These are phyloP conservation scores for Saxispiralis lemnorum DNA, from an alignment of 495 filamentous ascomycete genomes.

Conservation along the genomic window DNA sequence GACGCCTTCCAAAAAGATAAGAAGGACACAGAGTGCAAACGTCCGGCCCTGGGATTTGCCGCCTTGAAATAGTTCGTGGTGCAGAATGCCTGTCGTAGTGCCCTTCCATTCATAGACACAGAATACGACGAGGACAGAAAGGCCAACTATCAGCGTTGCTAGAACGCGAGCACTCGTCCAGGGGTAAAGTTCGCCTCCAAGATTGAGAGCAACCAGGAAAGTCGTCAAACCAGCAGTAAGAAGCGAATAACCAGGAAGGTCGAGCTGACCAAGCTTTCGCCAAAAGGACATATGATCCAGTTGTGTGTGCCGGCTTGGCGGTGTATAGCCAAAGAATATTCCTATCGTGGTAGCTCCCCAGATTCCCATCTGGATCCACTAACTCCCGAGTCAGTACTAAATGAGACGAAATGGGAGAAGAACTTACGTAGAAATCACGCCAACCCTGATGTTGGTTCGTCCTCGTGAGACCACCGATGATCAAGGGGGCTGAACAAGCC, in stretches of 20 bases:
- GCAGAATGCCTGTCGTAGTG: constrained; percentile 6
- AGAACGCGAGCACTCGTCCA: constrained; percentile 6
- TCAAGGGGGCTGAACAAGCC: not conserved
- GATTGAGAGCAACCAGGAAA: constrained; percentile 7
- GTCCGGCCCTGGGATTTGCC: constrained; percentile 4
- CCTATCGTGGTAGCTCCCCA: not conserved
- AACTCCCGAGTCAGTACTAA: not conserved
- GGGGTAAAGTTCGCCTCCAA: constrained; percentile 4
- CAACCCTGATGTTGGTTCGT: not conserved
- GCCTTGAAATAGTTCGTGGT: constrained; percentile 7
- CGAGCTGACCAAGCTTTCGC: not conserved
- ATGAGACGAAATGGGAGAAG: not conserved
- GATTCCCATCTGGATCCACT: not conserved
- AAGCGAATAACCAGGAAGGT: constrained; percentile 2
- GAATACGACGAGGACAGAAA: constrained; percentile 5
- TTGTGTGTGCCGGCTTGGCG: not conserved
- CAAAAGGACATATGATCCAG: not conserved
- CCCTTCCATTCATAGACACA: constrained; percentile 10
- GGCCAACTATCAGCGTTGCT: constrained; percentile 2
- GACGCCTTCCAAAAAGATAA: constrained; percentile 10
- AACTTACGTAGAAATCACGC: not conserved
- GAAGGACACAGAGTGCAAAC: constrained; percentile 1
- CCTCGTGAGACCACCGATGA: not conserved
- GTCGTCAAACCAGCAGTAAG: constrained; percentile 6
- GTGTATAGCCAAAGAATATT: not conserved